Conservation (phyloP, 2,329 filamentous ascomycete genomes). For the Ophiostoma sp. region DNA sequence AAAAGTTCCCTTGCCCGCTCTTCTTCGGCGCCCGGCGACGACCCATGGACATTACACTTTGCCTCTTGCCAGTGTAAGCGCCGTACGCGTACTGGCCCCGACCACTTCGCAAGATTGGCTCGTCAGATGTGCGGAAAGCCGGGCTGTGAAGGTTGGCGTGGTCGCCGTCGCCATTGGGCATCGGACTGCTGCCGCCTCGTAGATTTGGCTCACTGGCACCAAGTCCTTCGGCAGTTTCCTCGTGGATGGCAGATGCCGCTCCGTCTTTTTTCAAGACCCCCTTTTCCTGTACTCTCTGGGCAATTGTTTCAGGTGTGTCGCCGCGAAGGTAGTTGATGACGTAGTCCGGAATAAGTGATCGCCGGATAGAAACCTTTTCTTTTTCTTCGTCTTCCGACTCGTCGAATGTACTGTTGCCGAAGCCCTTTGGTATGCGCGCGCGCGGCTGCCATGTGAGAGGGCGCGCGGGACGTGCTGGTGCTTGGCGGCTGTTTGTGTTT, state of each 20-base stretch:
- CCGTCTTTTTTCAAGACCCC: not conserved
- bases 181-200: not conserved
- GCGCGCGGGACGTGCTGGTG: slow-evolving; percentile 18
- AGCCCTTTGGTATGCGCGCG: not conserved
- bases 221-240: not conserved
- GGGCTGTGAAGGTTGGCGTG: not conserved
- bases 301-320: slow-evolving; percentile 50
- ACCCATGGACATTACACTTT: not conserved
- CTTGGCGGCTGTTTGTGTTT: not conserved
- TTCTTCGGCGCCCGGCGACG: not conserved
- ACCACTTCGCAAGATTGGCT: not conserved
- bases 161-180: not conserved
- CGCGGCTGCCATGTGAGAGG: slow-evolving; percentile 31
- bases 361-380: slow-evolving; percentile 29
- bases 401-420: slow-evolving; percentile 17
- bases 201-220: not conserved
- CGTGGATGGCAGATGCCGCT: not conserved
- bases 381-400: slow-evolving; percentile 25
- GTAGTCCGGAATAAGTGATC: slow-evolving; percentile 50
- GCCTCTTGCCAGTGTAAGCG: not conserved
- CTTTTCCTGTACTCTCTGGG: slow-evolving; percentile 34
- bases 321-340: slow-evolving; percentile 52
- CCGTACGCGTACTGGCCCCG: not conserved
- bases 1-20: not conserved
- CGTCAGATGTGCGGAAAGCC: not conserved